phyloP scores from a whole-genome alignment of 2,329 filamentous ascomycete genomes.

The Didymella glomerata region DNA sequence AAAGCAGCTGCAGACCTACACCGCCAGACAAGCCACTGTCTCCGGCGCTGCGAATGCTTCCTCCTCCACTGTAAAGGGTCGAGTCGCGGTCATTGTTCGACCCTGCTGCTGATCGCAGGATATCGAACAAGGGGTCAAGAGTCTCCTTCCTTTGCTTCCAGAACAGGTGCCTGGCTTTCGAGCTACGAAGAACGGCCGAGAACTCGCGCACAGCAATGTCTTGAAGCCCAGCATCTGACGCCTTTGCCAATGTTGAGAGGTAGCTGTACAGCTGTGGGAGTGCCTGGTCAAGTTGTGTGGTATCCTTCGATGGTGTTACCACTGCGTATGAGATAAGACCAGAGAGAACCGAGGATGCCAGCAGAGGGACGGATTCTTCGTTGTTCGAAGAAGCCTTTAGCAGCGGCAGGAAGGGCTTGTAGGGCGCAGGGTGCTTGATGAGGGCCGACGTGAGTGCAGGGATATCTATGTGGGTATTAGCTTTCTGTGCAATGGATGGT shows the following conservation, averaged over 20 bases:
- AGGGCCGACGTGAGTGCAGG: conserved; percentile 80
- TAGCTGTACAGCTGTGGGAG: conserved; percentile 86
- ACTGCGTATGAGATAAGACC: conserved; percentile 75
- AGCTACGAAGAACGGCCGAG: conserved; percentile 81
- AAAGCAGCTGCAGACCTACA: conserved; percentile 90
- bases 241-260: conserved; percentile 82
- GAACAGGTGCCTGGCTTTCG: conserved; percentile 79
- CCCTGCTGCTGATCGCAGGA: conserved; percentile 77
- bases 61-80: conserved; percentile 60
- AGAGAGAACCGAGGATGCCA: conserved; percentile 87
- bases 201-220: conserved; percentile 95
- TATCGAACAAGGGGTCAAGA: conserved; percentile 79
- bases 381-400: conserved; percentile 83
- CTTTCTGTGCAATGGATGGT: background rate
- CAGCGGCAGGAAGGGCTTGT: conserved; percentile 83
- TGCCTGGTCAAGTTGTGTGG: conserved; percentile 73
- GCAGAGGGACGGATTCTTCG: conserved; percentile 86
- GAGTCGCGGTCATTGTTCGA: conserved; percentile 74
- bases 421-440: conserved; percentile 72
- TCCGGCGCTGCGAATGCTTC: conserved; percentile 66
- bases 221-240: conserved; percentile 86
- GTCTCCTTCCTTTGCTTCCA: conserved; percentile 92
- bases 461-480: conserved; percentile 66
- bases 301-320: conserved; percentile 66
- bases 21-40: conserved; percentile 72